phyloP scores from a whole-genome alignment of 768 basidiomycete species.

The Kwoniella dendrophila region DNA sequence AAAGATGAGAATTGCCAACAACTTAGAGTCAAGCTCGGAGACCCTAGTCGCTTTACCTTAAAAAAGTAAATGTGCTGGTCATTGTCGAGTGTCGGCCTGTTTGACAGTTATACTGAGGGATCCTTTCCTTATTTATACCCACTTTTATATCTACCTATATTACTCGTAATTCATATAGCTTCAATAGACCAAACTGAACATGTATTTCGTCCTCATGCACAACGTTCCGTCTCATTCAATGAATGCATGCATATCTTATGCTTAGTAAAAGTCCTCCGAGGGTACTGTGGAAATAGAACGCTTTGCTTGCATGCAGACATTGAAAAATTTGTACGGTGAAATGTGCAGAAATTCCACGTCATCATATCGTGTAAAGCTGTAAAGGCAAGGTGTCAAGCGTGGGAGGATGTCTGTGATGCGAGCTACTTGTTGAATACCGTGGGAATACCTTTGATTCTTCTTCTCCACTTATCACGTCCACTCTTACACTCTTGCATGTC shows the following conservation, averaged over 20 bases:
- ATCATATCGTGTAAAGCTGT: background rate
- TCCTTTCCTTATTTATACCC: background rate
- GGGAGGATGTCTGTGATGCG: background rate
- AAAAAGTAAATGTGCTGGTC: conserved; percentile 27
- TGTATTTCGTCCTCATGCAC: background rate
- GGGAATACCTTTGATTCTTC: conserved; percentile 13
- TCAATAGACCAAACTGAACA: background rate
- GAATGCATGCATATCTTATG: no score
- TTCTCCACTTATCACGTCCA: conserved; percentile 30
- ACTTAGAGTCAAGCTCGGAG: conserved; percentile 34
- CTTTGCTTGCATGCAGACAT: no score
- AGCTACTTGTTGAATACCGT: conserved; percentile 16
- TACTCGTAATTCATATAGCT: background rate
- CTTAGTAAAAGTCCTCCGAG: no score
- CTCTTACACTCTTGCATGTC: no score
- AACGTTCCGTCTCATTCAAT: no score
- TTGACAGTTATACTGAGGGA: conserved; percentile 34
- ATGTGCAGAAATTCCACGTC: conserved; percentile 13
- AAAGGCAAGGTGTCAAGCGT: no score
- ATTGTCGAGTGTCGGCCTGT: conserved; percentile 32
- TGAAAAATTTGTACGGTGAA: background rate
- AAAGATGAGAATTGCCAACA: conserved; percentile 34
- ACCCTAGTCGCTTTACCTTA: conserved; percentile 26
- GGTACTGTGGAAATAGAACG: no score
- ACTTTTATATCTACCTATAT: background rate